These are phyloP conservation scores for maize (Zea mays) DNA, from an alignment of 176 grass and related monocot species.

Conservation along the genomic window DNA sequence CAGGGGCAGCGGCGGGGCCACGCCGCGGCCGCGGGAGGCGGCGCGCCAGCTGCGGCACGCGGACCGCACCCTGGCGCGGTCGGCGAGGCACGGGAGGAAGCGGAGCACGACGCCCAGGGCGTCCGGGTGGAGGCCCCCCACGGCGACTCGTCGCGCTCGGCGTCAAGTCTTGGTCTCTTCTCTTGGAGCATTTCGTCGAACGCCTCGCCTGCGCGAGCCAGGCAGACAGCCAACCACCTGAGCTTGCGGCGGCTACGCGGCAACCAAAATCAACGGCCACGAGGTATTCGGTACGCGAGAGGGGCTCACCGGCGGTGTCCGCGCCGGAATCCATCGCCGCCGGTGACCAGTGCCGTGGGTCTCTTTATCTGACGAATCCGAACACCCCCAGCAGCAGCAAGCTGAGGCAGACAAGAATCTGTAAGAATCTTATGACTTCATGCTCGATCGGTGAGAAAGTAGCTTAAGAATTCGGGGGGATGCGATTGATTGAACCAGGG, in stretches of 20 bases:
- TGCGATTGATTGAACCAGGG: constrained; percentile 7
- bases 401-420: not conserved
- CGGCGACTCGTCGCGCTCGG: not conserved
- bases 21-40: not conserved
- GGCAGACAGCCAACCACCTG: not conserved
- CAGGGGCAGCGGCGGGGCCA: constrained; percentile 20
- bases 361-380: not conserved
- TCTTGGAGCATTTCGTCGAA: not conserved
- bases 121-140: constrained; percentile 20
- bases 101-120: not conserved
- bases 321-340: not conserved
- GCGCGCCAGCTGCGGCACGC: constrained; percentile 22
- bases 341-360: not conserved
- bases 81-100: constrained; percentile 16
- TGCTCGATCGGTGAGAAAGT: not conserved
- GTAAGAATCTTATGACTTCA: not conserved
- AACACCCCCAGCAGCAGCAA: not conserved
- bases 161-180: not conserved
- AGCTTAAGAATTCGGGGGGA: not conserved
- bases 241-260: not conserved
- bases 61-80: constrained; percentile 28
- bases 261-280: not conserved
- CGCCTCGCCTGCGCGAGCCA: not conserved
- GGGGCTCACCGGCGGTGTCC: not conserved
- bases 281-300: not conserved